Evolutionary conservation across 129 eudicot species (phyloP).

Genomic region (Scalesia atractyloides): DNA sequence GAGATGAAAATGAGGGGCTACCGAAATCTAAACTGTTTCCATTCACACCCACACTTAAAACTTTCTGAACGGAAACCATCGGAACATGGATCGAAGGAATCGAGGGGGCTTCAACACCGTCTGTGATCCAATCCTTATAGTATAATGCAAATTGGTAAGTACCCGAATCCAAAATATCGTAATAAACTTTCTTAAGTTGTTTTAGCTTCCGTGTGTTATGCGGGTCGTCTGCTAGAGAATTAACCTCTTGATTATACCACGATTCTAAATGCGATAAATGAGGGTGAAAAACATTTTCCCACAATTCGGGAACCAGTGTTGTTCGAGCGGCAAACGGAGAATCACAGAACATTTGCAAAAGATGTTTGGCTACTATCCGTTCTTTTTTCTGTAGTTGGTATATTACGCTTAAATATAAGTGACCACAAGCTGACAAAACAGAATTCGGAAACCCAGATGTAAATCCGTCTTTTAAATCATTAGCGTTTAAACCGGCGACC

Average conservation of each 20-base stretch:
- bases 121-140: constrained; percentile 84
- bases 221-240: constrained; percentile 40
- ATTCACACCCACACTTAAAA: constrained; percentile 29
- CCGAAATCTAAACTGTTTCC: constrained; percentile 37
- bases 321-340: constrained; percentile 73
- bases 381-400: constrained; percentile 72
- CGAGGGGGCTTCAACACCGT: constrained; percentile 70
- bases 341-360: constrained; percentile 77
- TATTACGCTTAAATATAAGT: constrained; percentile 67
- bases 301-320: constrained; percentile 54
- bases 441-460: constrained; percentile 73
- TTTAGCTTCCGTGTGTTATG: constrained; percentile 53
- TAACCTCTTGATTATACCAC: constrained; percentile 63
- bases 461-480: constrained; percentile 59
- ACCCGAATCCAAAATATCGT: constrained; percentile 64
- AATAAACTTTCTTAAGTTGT: constrained; percentile 61
- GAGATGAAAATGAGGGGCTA: constrained; percentile 46
- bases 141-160: constrained; percentile 72
- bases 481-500: constrained; percentile 65
- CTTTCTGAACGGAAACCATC: constrained; percentile 40
- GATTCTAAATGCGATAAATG: constrained; percentile 65
- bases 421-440: constrained; percentile 78
- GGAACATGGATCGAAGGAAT: constrained; percentile 64
- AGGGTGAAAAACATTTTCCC: constrained; percentile 67
- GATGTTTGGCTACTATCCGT: constrained; percentile 63